Percentiles rank a stretch among this genome's conserved stretches.
Evolutionary conservation across 2,329 filamentous ascomycete species (phyloP).

Genomic region (Gliomastix tumulicola): DNA sequence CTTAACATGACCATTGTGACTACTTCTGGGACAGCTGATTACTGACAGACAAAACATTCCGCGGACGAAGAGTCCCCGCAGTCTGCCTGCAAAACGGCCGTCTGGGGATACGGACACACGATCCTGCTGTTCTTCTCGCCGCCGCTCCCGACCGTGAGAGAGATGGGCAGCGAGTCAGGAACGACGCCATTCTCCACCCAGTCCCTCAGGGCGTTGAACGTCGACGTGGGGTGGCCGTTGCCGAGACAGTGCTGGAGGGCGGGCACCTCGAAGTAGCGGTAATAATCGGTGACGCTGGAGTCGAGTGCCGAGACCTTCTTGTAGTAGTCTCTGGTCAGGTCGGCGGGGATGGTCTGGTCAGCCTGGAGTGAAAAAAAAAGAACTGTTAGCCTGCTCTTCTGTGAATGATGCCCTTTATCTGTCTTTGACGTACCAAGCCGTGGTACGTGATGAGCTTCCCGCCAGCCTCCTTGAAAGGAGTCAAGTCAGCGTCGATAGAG

Average conservation of each 20-base stretch:
- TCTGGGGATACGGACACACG: slow-evolving; percentile 13
- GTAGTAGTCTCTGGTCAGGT: slow-evolving; percentile 8
- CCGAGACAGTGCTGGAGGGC: slow-evolving; percentile 44
- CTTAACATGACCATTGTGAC: too few relatives aligned
- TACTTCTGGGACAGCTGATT: too few relatives aligned
- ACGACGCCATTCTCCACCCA: slow-evolving; percentile 36
- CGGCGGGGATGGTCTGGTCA: slow-evolving; percentile 25
- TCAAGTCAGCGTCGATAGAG: not conserved
- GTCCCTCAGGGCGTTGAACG: slow-evolving; percentile 33
- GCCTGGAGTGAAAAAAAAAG: too few relatives aligned
- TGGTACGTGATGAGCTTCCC: not conserved
- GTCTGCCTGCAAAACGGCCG: slow-evolving; percentile 12
- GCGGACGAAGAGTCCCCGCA: too few relatives aligned
- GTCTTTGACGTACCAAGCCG: too few relatives aligned
- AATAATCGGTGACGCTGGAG: slow-evolving; percentile 31
- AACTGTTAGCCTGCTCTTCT: too few relatives aligned
- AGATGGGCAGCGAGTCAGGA: too few relatives aligned
- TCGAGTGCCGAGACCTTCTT: slow-evolving; percentile 4
- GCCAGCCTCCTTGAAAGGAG: not conserved
- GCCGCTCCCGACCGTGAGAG: too few relatives aligned
- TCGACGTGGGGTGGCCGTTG: slow-evolving; percentile 25
- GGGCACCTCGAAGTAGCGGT: slow-evolving; percentile 43
- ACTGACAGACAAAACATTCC: too few relatives aligned
- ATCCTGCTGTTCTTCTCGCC: too few relatives aligned
- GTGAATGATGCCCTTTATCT: too few relatives aligned